A percentile compares a stretch with the other conserved stretches of the same genome.
Evolutionary conservation across 805 yeast genomes (phyloP).

Genomic region (Sungouiella thailandica): DNA sequence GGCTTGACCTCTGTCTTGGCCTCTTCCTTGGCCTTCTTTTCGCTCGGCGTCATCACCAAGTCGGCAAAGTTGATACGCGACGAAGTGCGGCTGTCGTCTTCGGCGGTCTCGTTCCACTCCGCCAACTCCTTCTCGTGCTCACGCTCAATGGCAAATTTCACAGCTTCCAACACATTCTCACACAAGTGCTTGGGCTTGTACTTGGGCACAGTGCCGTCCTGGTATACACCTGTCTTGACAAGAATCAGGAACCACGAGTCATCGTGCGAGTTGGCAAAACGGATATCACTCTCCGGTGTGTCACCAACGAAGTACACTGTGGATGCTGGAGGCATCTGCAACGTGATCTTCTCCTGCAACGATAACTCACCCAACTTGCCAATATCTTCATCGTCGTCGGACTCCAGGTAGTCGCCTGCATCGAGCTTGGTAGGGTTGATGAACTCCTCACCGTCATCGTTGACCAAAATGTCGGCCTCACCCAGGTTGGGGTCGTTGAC

Average conservation of each 20-base stretch:
- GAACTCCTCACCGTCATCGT: slow-evolving; percentile 41
- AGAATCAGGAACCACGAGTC: slow-evolving; percentile 79
- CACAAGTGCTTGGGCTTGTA: slow-evolving; percentile 73
- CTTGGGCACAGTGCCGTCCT: slow-evolving; percentile 73
- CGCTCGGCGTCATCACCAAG: slow-evolving; percentile 41
- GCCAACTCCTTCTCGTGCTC: slow-evolving; percentile 68
- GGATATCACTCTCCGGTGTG: slow-evolving; percentile 83
- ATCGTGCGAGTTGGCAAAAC: slow-evolving; percentile 85
- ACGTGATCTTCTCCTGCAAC: slow-evolving; percentile 35
- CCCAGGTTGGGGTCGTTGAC: slow-evolving; percentile 39
- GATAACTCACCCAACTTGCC: slow-evolving; percentile 18
- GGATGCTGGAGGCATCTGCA: slow-evolving; percentile 73
- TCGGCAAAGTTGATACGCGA: slow-evolving; percentile 40
- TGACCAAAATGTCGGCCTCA: slow-evolving; percentile 39
- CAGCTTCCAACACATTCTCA: slow-evolving; percentile 76
- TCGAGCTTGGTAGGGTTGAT: slow-evolving; percentile 40
- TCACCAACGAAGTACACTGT: slow-evolving; percentile 88
- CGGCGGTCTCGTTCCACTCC: slow-evolving; percentile 63
- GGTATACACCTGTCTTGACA: slow-evolving; percentile 84
- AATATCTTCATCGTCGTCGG: slow-evolving; percentile 25
- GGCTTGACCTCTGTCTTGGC: slow-evolving; percentile 9
- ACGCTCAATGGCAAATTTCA: slow-evolving; percentile 75
- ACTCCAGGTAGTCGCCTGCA: slow-evolving; percentile 25
- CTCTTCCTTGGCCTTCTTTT: slow-evolving; percentile 19
- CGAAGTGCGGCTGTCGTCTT: slow-evolving; percentile 20